Conservation (phyloP, 2,329 filamentous ascomycete species). For the Pseudogymnoascus sp. region DNA sequence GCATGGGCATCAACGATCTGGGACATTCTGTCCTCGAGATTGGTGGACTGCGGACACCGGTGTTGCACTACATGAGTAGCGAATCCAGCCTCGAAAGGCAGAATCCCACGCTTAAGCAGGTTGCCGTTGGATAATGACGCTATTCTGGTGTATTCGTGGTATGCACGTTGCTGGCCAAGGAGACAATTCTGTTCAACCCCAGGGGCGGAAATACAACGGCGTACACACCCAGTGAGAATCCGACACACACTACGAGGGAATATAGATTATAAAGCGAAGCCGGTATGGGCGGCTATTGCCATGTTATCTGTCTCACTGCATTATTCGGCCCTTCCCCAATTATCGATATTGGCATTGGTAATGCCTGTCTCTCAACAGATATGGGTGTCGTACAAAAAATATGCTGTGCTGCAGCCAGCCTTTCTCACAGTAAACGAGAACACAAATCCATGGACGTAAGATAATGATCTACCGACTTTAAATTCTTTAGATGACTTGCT, state of each 20-base stretch:
- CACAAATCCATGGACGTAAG: neutral
- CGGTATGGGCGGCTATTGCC: neutral
- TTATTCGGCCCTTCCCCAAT: neutral
- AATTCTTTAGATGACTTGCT: conserved; percentile 2
- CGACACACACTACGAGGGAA: neutral
- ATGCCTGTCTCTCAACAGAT: neutral
- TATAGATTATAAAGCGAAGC: neutral
- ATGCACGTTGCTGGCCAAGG: neutral
- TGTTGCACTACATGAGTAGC: neutral
- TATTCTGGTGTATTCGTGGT: neutral
- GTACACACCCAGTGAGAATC: neutral
- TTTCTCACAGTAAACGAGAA: neutral
- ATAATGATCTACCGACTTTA: conserved; percentile 6
- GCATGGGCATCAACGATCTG: neutral
- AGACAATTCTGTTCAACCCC: neutral
- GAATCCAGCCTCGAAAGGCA: neutral
- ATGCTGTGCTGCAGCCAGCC: neutral
- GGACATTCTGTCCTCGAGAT: neutral
- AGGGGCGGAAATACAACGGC: neutral
- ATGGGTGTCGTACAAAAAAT: neutral
- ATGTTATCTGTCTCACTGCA: neutral
- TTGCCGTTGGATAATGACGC: neutral
- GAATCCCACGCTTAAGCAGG: neutral
- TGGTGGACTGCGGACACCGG: neutral
- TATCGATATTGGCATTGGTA: conserved; percentile 2